Evolutionary conservation across 148 eudicot species (phyloP).

Genomic region (Arctostaphylos glauca): DNA sequence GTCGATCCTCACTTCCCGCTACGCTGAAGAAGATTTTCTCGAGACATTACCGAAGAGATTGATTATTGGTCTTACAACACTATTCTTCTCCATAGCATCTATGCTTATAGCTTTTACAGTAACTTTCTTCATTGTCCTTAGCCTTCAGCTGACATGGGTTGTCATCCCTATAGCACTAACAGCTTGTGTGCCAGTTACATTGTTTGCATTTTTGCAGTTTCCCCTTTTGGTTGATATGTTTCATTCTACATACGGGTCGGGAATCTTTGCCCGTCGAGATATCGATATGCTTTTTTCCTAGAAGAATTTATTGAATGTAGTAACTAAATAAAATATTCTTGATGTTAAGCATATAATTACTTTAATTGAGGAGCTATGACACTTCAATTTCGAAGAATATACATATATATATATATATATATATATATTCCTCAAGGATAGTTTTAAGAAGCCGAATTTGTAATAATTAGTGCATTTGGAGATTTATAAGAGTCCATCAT

Average conservation of each 20-base stretch:
- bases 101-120: slow-evolving; percentile 26
- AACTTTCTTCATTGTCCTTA: neutral
- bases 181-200: slow-evolving; percentile 20
- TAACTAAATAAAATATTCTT: neutral
- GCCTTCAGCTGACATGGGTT: neutral
- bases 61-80: slow-evolving; percentile 24
- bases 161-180: slow-evolving; percentile 1
- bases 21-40: slow-evolving; percentile 37
- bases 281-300: neutral
- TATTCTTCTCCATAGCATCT: slow-evolving; percentile 29
- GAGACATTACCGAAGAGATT: slow-evolving; percentile 25
- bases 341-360: too few relatives aligned
- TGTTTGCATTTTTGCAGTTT: slow-evolving; percentile 25
- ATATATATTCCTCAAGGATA: too few relatives aligned
- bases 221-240: slow-evolving; percentile 24
- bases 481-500: too few relatives aligned
- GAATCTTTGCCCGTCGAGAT: slow-evolving; percentile 3
- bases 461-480: too few relatives aligned
- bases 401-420: too few relatives aligned
- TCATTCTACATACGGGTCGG: slow-evolving; percentile 13
- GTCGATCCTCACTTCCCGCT: slow-evolving; percentile 35
- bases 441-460: too few relatives aligned
- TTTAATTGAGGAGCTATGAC: neutral
- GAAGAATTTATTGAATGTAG: neutral
- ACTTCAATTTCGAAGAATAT: slow-evolving; percentile 23